A percentile compares a stretch with the other conserved stretches of the same genome.
Evolutionary conservation across 495 filamentous ascomycete species (phyloP).

Genomic region (Neurospora hispaniola): DNA sequence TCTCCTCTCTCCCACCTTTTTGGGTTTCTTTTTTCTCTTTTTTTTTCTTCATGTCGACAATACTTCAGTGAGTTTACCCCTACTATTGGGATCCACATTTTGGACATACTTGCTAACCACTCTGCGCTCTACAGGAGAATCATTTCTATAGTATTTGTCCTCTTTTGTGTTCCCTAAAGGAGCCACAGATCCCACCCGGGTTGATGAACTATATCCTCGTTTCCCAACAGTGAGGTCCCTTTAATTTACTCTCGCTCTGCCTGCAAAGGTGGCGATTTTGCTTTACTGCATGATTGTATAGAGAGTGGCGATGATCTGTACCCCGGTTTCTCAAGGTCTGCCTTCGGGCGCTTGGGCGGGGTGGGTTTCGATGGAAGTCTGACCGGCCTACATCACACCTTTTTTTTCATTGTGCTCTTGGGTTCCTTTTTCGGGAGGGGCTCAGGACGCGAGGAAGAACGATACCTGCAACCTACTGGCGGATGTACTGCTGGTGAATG

Average conservation of each 20-base stretch:
- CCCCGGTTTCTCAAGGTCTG: constrained; percentile 37
- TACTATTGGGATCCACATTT: constrained; percentile 16
- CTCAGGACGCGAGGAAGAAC: constrained; percentile 21
- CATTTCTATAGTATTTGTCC: constrained; percentile 85
- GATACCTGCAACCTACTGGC: background rate
- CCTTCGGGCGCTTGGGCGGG: constrained; percentile 44
- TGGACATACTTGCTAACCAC: too few species aligned
- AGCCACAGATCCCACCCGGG: constrained; percentile 54
- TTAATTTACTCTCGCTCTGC: constrained; percentile 40
- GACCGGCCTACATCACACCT: constrained; percentile 37
- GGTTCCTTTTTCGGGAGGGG: constrained; percentile 1
- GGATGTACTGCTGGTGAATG: background rate
- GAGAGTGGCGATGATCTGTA: constrained; percentile 56
- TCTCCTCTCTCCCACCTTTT: constrained; percentile 2
- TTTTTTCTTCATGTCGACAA: constrained; percentile 49
- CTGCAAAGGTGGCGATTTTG: constrained; percentile 39
- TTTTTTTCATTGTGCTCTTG: constrained; percentile 38
- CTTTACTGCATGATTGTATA: constrained; percentile 38
- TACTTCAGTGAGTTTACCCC: constrained; percentile 42
- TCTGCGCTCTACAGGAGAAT: constrained; percentile 51
- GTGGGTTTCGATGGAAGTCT: constrained; percentile 55
- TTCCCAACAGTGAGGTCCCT: constrained; percentile 46
- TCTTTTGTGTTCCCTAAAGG: constrained; percentile 66
- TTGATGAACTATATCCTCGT: constrained; percentile 52
- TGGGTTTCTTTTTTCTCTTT: constrained; percentile 22